A percentile compares a stretch with the other conserved stretches of the same genome.
Evolutionary conservation across 2,329 filamentous ascomycete genomes (phyloP).

Genomic region (Ophiostoma quercus): DNA sequence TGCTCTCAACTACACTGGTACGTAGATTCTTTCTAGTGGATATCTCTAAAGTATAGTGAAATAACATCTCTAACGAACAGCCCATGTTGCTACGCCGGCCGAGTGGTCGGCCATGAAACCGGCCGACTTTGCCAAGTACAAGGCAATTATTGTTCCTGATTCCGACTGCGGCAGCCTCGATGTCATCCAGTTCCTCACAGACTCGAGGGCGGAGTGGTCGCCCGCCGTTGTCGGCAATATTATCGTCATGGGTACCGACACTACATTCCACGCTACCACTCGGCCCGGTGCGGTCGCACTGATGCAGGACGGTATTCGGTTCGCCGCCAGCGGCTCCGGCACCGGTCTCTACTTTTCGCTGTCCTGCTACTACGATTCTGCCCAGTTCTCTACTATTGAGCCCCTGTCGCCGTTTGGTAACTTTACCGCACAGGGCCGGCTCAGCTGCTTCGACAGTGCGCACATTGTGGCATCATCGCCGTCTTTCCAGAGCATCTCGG

Average conservation of each 20-base stretch:
- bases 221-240: conserved; percentile 40
- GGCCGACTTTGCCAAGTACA: conserved; percentile 41
- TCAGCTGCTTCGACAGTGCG: conserved; percentile 39
- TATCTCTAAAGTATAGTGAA: neutral
- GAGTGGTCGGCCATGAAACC: conserved; percentile 32
- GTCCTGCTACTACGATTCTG: conserved; percentile 39
- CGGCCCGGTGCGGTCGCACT: conserved; percentile 34
- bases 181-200: conserved; percentile 37
- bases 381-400: conserved; percentile 27
- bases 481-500: conserved; percentile 35
- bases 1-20: conserved; percentile 27
- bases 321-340: conserved; percentile 25
- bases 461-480: conserved; percentile 37
- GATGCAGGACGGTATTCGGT: conserved; percentile 37
- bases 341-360: conserved; percentile 37
- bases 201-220: conserved; percentile 39
- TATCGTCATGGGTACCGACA: conserved; percentile 40
- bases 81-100: conserved; percentile 22
- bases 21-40: neutral
- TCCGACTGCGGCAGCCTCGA: conserved; percentile 34
- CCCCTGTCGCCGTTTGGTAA: conserved; percentile 36
- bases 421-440: conserved; percentile 38
- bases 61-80: conserved; percentile 15
- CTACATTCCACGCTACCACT: conserved; percentile 32
- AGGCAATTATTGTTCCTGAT: conserved; percentile 42